Conservation (phyloP, 78 protist genomes). For the Capsaspora owczarzaki region DNA sequence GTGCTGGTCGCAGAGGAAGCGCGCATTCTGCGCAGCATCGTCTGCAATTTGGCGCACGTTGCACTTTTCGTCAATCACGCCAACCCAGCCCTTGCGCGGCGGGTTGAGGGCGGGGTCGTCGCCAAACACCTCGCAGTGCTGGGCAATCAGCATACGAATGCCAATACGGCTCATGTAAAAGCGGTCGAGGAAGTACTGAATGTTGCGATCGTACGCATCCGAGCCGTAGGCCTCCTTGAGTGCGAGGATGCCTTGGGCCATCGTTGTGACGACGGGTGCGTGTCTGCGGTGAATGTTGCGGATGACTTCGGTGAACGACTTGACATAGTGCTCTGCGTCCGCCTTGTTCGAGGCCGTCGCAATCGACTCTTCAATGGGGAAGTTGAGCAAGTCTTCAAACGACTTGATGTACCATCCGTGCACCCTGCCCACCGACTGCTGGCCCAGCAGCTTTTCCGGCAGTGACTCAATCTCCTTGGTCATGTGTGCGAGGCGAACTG, state of each 20-base stretch:
- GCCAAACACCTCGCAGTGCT: constrained; percentile 23
- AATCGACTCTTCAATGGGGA: no score
- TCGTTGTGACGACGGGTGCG: constrained; percentile 24
- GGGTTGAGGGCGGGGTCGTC: background rate
- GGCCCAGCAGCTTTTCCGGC: constrained; percentile 23
- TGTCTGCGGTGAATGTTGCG: constrained; percentile 11
- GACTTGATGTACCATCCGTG: constrained; percentile 33
- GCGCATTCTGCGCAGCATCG: constrained; percentile 29
- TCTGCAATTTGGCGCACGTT: background rate
- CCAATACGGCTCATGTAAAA: constrained; percentile 45
- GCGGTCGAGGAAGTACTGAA: constrained; percentile 33
- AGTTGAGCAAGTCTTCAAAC: background rate
- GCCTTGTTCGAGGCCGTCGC: background rate
- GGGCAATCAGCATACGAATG: constrained; percentile 45
- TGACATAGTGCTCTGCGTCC: constrained; percentile 15
- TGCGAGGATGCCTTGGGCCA: constrained; percentile 42
- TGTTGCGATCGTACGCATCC: background rate
- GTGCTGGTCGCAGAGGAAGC: constrained; percentile 27
- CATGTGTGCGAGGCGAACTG: constrained; percentile 41
- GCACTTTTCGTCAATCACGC: constrained; percentile 29
- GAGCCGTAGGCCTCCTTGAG: background rate
- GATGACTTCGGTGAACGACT: constrained; percentile 3
- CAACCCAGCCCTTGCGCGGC: constrained; percentile 9
- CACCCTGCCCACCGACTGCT: constrained; percentile 26
- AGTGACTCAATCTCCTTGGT: constrained; percentile 23